Conservation (phyloP, 768 basidiomycete species). For the Tulasnella sp. region DNA sequence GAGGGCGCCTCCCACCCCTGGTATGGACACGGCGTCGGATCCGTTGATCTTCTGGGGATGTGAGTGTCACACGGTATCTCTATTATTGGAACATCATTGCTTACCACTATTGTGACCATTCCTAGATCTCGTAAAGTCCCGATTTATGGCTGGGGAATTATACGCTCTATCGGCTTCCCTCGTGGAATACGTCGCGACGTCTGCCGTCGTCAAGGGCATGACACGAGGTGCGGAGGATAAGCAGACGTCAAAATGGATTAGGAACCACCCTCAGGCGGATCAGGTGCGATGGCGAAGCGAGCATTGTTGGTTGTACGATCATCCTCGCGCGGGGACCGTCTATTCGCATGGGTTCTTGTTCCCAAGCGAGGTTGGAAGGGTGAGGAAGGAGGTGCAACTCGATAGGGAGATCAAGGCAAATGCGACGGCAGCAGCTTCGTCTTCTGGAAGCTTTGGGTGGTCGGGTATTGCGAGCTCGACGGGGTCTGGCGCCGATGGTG, state of each 20-base stretch:
- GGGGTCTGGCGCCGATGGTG: background rate
- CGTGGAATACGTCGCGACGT: constrained; percentile 32
- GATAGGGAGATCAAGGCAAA: constrained; percentile 26
- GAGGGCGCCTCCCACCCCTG: background rate
- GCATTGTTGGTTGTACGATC: constrained; percentile 96
- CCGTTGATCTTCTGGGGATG: constrained; percentile 28
- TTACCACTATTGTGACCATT: background rate
- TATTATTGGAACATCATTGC: background rate
- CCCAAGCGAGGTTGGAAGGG: constrained; percentile 71
- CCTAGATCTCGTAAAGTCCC: constrained; percentile 31
- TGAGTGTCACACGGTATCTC: constrained; percentile 19
- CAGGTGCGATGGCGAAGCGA: constrained; percentile 86
- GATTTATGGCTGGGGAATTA: constrained; percentile 37
- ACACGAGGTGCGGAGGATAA: constrained; percentile 35
- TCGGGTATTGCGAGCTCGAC: too few species aligned
- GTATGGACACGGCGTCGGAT: constrained; percentile 4
- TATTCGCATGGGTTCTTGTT: constrained; percentile 94
- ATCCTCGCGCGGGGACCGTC: constrained; percentile 89
- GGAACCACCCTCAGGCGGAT: constrained; percentile 36
- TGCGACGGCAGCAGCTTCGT: constrained; percentile 16
- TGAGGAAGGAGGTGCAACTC: constrained; percentile 46
- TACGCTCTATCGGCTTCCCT: constrained; percentile 36
- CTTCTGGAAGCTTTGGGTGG: too few species aligned
- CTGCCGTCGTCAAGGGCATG: constrained; percentile 25
- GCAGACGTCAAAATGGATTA: constrained; percentile 33